These are phyloP conservation scores for Fragaria nilgerrensis DNA, from an alignment of 306 rosid genomes.

Conservation along the genomic window DNA sequence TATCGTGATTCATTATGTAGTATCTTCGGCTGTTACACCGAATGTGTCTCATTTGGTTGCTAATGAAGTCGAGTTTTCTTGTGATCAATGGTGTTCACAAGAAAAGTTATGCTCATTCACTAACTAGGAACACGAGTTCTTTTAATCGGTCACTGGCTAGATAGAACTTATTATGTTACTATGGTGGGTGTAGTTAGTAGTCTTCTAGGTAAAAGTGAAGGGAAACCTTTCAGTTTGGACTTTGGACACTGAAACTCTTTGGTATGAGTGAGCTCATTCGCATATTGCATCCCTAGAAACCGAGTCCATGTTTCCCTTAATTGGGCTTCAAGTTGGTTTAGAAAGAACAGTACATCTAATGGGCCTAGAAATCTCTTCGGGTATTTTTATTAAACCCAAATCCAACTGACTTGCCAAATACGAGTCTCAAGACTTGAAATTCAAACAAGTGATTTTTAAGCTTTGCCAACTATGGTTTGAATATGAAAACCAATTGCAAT, in stretches of 20 bases:
- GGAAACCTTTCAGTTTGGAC: neutral
- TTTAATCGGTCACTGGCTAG: no score
- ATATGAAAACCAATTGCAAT: neutral
- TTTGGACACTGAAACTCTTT: neutral
- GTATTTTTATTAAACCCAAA: neutral
- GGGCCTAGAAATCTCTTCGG: neutral
- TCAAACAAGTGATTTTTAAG: neutral
- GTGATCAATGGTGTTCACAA: neutral
- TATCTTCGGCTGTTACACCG: neutral
- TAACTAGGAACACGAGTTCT: no score
- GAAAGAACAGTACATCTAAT: neutral
- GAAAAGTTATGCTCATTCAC: no score
- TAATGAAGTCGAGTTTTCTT: neutral
- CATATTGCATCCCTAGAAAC: neutral
- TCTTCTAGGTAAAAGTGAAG: neutral
- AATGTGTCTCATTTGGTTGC: neutral
- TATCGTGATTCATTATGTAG: neutral
- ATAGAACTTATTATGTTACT: neutral
- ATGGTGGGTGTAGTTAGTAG: neutral
- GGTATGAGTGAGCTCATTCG: no score
- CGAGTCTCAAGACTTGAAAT: neutral
- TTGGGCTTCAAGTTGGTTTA: neutral
- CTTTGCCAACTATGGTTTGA: neutral
- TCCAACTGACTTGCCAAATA: neutral
- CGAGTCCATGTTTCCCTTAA: neutral